Evolutionary conservation across 495 filamentous ascomycete genomes (phyloP).

Genomic region (Podospora anserina): DNA sequence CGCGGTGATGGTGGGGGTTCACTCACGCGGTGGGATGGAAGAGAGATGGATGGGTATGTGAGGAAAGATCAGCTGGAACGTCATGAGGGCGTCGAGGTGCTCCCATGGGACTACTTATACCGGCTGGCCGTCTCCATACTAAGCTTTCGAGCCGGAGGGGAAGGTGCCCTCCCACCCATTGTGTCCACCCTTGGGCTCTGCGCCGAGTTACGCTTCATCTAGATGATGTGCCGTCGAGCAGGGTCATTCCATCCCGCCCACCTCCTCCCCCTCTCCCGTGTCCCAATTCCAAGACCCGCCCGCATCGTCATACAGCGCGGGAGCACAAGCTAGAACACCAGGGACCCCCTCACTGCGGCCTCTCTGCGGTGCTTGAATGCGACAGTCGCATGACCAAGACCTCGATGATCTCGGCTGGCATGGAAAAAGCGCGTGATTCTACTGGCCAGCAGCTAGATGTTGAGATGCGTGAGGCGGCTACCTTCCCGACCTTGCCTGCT

Average conservation of each 20-base stretch:
- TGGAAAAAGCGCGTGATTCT: constrained; percentile 14
- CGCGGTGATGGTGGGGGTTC: background rate
- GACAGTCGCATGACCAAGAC: constrained; percentile 18
- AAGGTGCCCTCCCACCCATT: constrained; percentile 14
- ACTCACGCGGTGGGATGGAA: constrained; percentile 12
- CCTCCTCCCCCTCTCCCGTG: constrained; percentile 1
- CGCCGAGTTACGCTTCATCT: constrained; percentile 28
- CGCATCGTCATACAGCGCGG: constrained; percentile 24
- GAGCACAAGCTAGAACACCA: constrained; percentile 15
- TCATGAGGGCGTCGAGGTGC: constrained; percentile 15
- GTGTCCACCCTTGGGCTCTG: constrained; percentile 8
- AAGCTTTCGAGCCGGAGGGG: constrained; percentile 17
- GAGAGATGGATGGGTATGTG: constrained; percentile 8
- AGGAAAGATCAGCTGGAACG: constrained; percentile 18
- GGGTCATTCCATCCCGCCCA: constrained; percentile 29
- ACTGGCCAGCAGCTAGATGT: constrained; percentile 22
- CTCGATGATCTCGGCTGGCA: constrained; percentile 16
- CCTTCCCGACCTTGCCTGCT: constrained; percentile 16
- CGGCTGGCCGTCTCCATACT: constrained; percentile 12
- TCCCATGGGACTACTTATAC: constrained; percentile 30
- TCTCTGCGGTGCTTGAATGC: constrained; percentile 13
- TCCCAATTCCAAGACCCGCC: constrained; percentile 28
- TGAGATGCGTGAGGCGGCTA: constrained; percentile 22
- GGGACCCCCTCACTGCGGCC: constrained; percentile 15
- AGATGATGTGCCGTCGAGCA: constrained; percentile 30